Conservation (phyloP, 257 asterid species). For the Pogostemon cablin region DNA sequence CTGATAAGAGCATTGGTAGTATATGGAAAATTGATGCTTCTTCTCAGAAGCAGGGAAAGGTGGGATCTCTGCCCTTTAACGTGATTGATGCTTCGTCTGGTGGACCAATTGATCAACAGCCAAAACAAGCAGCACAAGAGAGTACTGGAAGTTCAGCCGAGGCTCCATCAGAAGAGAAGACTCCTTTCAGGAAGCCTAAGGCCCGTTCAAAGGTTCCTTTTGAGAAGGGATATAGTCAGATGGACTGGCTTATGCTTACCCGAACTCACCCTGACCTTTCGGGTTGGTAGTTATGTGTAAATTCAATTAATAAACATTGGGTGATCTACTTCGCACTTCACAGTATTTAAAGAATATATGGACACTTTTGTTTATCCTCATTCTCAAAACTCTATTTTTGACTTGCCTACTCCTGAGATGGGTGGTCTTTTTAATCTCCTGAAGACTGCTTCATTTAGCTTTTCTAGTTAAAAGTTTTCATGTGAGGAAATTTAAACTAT, state of each 20-base stretch:
- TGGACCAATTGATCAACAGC: conserved; percentile 35
- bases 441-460: background rate
- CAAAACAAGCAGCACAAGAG: conserved; percentile 36
- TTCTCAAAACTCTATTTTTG: background rate
- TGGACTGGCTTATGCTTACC: conserved; percentile 90
- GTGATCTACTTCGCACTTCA: background rate
- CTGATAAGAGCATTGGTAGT: conserved; percentile 29
- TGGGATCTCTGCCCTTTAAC: conserved; percentile 70
- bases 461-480: background rate
- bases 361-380: background rate
- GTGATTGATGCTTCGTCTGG: conserved; percentile 64
- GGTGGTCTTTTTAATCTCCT: background rate
- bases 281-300: conserved; percentile 44
- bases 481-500: background rate
- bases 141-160: conserved; percentile 41
- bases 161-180: conserved; percentile 38
- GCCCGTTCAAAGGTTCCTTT: conserved; percentile 78
- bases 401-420: background rate
- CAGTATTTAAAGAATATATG: background rate
- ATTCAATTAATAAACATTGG: background rate
- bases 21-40: conserved; percentile 47
- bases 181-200: conserved; percentile 50
- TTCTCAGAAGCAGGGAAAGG: conserved; percentile 45
- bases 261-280: conserved; percentile 85
- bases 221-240: conserved; percentile 84